Percentiles rank a stretch among this genome's conserved stretches.
Evolutionary conservation across 225 moss, liverwort and hornwort genomes (phyloP).

Genomic region (Bryoerythrophyllum caledonicum): DNA sequence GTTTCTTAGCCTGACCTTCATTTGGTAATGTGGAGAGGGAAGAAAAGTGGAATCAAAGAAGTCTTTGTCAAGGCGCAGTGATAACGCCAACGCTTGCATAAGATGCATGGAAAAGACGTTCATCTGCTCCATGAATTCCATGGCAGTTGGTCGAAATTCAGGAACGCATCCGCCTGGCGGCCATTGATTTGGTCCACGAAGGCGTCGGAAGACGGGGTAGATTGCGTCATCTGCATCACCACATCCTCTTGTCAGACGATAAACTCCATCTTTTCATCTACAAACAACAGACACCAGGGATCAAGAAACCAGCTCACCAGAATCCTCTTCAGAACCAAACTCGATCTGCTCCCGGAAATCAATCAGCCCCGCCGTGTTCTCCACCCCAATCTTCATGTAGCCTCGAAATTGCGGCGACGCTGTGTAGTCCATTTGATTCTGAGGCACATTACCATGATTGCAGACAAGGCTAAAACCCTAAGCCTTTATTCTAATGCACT

Average conservation of each 20-base stretch:
- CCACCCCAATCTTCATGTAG: slow-evolving; percentile 71
- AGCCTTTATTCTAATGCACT: not conserved
- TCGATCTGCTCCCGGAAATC: slow-evolving; percentile 74
- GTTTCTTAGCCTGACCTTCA: slow-evolving; percentile 51
- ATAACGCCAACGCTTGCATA: slow-evolving; percentile 69
- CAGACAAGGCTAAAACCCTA: slow-evolving; percentile 16
- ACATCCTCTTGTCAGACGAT: slow-evolving; percentile 3
- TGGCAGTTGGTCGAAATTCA: slow-evolving; percentile 39
- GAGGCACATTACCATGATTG: slow-evolving; percentile 29
- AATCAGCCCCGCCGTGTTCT: slow-evolving; percentile 64
- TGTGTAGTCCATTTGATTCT: slow-evolving; percentile 61
- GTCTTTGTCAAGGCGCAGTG: slow-evolving; percentile 52
- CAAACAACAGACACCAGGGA: not conserved
- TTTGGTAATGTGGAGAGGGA: slow-evolving; percentile 64
- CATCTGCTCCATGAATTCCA: slow-evolving; percentile 58
- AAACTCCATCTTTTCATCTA: not conserved
- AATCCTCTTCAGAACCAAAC: slow-evolving; percentile 60
- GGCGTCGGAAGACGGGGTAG: slow-evolving; percentile 59
- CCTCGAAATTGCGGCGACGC: slow-evolving; percentile 72
- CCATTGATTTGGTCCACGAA: slow-evolving; percentile 75
- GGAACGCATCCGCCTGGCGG: slow-evolving; percentile 43
- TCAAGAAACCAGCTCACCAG: slow-evolving; percentile 23
- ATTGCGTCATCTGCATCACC: slow-evolving; percentile 42
- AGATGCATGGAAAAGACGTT: slow-evolving; percentile 62
- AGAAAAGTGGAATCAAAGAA: slow-evolving; percentile 67